Percentiles rank a stretch among this genome's conserved stretches.
phyloP scores from a whole-genome alignment of 2,329 filamentous ascomycete genomes.

The Apiospora hydei region DNA sequence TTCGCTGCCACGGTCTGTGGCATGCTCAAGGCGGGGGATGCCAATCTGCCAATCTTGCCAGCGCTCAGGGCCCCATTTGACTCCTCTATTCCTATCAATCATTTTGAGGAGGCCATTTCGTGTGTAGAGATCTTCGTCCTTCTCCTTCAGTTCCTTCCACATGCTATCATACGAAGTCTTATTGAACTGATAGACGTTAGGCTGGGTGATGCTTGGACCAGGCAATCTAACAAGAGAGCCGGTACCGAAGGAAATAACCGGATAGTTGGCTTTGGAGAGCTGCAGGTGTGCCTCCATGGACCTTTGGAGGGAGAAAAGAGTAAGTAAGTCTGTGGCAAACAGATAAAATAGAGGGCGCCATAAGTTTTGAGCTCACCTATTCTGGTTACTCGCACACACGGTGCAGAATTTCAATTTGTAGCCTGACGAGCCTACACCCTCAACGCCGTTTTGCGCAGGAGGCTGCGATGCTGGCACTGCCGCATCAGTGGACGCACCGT shows the following conservation, averaged over 20 bases:
- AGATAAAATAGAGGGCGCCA: background rate
- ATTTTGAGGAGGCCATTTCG: slow-evolving; percentile 95
- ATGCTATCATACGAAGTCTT: slow-evolving; percentile 94
- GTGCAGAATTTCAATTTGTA: slow-evolving; percentile 97
- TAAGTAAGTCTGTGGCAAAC: background rate
- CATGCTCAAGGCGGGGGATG: slow-evolving; percentile 78
- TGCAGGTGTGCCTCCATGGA: slow-evolving; percentile 99
- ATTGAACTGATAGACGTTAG: slow-evolving; percentile 98
- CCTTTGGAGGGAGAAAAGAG: slow-evolving; percentile 47
- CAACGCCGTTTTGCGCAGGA: slow-evolving; percentile 49
- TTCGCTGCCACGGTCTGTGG: slow-evolving; percentile 75
- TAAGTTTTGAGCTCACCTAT: slow-evolving; percentile 68
- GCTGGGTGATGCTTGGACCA: slow-evolving; percentile 88
- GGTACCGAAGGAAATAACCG: slow-evolving; percentile 98
- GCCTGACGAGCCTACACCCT: slow-evolving; percentile 59
- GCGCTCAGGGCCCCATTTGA: slow-evolving; percentile 95
- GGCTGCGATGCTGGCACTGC: slow-evolving; percentile 37
- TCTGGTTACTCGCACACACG: slow-evolving; percentile 98
- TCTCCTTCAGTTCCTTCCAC: slow-evolving; percentile 86
- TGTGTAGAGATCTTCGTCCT: slow-evolving; percentile 86
- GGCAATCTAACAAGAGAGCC: slow-evolving; percentile 93
- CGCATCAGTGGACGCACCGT: slow-evolving; percentile 44
- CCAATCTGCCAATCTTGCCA: slow-evolving; percentile 98
- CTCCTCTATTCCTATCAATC: slow-evolving; percentile 87
- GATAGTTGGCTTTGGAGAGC: slow-evolving; percentile 84